These are phyloP conservation scores for Pestalotiopsis sp. DNA, from an alignment of 2,329 filamentous ascomycete species.

Conservation along the genomic window DNA sequence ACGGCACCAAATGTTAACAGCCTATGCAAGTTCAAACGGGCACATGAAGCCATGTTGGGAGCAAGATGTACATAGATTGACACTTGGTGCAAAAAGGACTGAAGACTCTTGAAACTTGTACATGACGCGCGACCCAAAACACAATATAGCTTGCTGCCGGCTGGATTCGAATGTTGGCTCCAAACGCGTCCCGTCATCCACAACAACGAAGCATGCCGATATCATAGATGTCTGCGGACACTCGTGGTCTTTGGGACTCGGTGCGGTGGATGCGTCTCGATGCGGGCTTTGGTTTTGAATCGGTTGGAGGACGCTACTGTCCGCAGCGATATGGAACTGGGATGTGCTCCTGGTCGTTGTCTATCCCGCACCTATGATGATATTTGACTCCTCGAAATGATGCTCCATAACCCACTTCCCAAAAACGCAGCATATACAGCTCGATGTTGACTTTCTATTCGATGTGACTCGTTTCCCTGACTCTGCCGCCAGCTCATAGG, in stretches of 20 bases:
- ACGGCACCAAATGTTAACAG: neutral
- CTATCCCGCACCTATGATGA: neutral
- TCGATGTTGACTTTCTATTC: neutral
- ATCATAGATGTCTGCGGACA: too few relatives aligned
- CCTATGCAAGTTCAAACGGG: neutral
- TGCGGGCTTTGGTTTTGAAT: too few relatives aligned
- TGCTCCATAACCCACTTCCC: neutral
- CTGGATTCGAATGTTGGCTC: neutral
- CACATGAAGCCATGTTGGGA: neutral
- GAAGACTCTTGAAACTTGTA: neutral
- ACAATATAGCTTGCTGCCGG: neutral
- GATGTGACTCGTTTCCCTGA: neutral
- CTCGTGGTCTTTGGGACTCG: too few relatives aligned
- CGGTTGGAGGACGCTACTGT: too few relatives aligned
- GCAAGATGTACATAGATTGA: neutral
- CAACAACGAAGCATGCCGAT: neutral
- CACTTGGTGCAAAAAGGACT: neutral
- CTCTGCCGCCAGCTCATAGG: constrained; percentile 43
- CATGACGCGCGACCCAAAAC: neutral
- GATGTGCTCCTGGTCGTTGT: neutral
- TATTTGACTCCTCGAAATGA: neutral
- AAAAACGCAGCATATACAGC: neutral
- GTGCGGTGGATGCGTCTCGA: too few relatives aligned
- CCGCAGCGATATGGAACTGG: neutral
- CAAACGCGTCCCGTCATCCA: neutral